Conservation (phyloP, 257 asterid species). For the Paraleonurus japonicus region DNA sequence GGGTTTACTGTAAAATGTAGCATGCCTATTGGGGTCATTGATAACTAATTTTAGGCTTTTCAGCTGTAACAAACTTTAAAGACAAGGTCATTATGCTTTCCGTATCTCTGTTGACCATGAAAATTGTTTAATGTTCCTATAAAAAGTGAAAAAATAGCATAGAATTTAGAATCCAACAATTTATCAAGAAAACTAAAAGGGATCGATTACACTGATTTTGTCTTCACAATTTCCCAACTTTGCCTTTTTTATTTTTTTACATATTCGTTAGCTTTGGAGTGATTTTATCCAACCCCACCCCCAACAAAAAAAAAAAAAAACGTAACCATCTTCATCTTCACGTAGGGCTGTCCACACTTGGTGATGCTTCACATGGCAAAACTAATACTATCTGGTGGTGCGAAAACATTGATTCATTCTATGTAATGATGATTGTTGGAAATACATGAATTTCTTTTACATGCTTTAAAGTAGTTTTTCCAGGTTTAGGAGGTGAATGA, state of each 20-base stretch:
- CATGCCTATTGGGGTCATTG: neutral
- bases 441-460: neutral
- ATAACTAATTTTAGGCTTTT: neutral
- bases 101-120: neutral
- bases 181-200: too few relatives aligned
- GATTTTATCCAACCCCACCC: neutral
- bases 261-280: neutral
- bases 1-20: neutral
- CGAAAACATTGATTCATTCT: neutral
- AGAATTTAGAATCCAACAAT: too few relatives aligned
- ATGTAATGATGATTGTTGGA: neutral
- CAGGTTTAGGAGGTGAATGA: constrained; percentile 19
- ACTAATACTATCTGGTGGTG: neutral
- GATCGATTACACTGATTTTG: too few relatives aligned
- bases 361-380: neutral
- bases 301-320: too few relatives aligned
- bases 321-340: too few relatives aligned
- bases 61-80: neutral
- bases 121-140: neutral
- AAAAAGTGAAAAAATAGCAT: neutral
- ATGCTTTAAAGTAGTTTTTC: neutral
- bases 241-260: too few relatives aligned
- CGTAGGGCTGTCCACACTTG: neutral
- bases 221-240: too few relatives aligned
- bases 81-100: neutral